These are phyloP conservation scores for Bipolaris gigantea DNA, from an alignment of 2,329 filamentous ascomycete species.

Conservation along the genomic window DNA sequence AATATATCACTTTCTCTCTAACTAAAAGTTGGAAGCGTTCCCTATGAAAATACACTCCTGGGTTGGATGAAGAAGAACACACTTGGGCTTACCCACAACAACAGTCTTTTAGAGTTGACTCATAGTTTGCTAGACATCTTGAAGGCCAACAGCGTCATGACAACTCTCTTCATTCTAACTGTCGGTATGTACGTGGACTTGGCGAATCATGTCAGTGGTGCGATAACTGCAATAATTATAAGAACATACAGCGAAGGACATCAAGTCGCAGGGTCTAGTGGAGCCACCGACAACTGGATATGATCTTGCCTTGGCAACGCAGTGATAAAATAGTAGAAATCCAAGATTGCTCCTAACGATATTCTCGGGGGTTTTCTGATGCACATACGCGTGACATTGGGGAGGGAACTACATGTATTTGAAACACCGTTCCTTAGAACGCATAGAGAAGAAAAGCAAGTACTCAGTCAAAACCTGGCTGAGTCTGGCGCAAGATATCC, in stretches of 20 bases:
- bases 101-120: conserved; percentile 57
- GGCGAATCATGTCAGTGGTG: conserved; percentile 50
- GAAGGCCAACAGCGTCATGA: conserved; percentile 53
- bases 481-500: conserved; percentile 2
- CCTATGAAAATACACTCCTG: not conserved
- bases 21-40: not conserved
- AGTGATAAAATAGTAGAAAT: conserved; percentile 52
- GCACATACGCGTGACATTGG: conserved; percentile 44
- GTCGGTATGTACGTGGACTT: conserved; percentile 50
- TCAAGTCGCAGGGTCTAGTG: conserved; percentile 58
- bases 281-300: conserved; percentile 34
- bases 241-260: conserved; percentile 56
- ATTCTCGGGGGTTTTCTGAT: conserved; percentile 53
- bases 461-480: not conserved
- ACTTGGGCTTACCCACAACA: conserved; percentile 59
- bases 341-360: conserved; percentile 55
- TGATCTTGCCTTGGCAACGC: not conserved
- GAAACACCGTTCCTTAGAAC: not conserved
- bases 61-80: conserved; percentile 34
- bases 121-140: conserved; percentile 55
- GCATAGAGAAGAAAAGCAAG: not conserved
- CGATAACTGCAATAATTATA: conserved; percentile 45
- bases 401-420: conserved; percentile 1
- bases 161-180: conserved; percentile 37
- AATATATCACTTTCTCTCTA: not conserved